Evolutionary conservation across 106 monocot species (phyloP).

Genomic region (Apostasia shenzhenica): DNA sequence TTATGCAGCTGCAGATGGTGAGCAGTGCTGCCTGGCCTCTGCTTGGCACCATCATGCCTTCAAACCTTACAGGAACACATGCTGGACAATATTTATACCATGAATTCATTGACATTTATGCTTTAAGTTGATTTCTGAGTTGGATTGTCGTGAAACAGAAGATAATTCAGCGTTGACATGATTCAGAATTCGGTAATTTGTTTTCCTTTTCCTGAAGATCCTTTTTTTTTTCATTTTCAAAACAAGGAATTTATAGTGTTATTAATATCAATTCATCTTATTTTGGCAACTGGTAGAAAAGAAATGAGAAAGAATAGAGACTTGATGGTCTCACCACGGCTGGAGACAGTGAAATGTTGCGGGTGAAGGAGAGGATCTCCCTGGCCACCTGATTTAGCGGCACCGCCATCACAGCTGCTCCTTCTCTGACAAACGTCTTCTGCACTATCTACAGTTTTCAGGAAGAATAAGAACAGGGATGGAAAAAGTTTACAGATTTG

Average conservation of each 20-base stretch:
- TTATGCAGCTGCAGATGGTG: slow-evolving; percentile 95
- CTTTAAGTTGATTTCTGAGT: too few relatives aligned
- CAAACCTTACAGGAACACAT: slow-evolving; percentile 44
- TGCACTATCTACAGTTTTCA: slow-evolving; percentile 62
- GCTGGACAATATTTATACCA: background rate
- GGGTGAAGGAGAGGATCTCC: slow-evolving; percentile 87
- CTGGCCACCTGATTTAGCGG: slow-evolving; percentile 75
- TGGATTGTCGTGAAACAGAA: too few relatives aligned
- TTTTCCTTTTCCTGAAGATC: too few relatives aligned
- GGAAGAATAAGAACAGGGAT: background rate
- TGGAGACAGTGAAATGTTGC: slow-evolving; percentile 72
- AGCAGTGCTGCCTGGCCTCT: slow-evolving; percentile 92
- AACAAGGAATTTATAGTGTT: background rate
- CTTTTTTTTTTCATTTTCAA: too few relatives aligned
- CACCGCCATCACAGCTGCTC: slow-evolving; percentile 10
- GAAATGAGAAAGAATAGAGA: slow-evolving; percentile 18
- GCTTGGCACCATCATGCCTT: slow-evolving; percentile 94
- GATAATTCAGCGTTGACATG: too few relatives aligned
- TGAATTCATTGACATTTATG: too few relatives aligned
- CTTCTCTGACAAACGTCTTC: slow-evolving; percentile 71
- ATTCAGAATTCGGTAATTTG: too few relatives aligned
- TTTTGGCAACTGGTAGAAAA: background rate
- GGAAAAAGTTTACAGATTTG: background rate
- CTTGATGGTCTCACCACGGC: slow-evolving; percentile 92
- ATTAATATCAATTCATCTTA: too few relatives aligned